Percentiles rank a stretch among this genome's conserved stretches.
Evolutionary conservation across 768 basidiomycete genomes (phyloP).

Genomic region (Lentinula detonsa): DNA sequence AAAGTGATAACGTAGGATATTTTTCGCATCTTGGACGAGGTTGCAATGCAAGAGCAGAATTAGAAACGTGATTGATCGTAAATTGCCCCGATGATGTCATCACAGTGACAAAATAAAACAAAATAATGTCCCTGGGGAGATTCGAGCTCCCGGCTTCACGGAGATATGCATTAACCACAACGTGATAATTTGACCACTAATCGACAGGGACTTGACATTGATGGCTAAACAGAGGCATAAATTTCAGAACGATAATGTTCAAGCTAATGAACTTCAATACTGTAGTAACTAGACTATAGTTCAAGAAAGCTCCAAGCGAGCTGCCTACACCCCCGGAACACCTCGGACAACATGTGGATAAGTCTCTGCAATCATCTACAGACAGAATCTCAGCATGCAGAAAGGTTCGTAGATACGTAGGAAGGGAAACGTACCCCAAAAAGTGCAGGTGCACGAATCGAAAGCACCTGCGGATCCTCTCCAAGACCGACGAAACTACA

Average conservation of each 20-base stretch:
- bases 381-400: conserved; percentile 3
- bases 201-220: background rate
- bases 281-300: no score
- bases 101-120: no score
- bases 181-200: conserved; percentile 6
- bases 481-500: conserved; percentile 75
- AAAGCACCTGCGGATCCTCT: conserved; percentile 77
- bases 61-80: background rate
- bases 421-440: conserved; percentile 42
- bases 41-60: background rate
- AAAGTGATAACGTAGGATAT: conserved; percentile 65
- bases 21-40: conserved; percentile 26
- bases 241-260: no score
- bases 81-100: no score
- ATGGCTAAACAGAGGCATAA: no score
- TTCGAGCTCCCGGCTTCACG: conserved; percentile 7
- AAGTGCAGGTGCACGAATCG: conserved; percentile 63
- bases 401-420: background rate
- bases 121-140: conserved; percentile 5
- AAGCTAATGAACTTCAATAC: no score
- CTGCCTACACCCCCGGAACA: conserved; percentile 27
- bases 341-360: conserved; percentile 71
- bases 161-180: background rate
- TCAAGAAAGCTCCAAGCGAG: no score
- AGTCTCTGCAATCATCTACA: conserved; percentile 55